Conservation (phyloP, 345 rosid genomes). For the Populus davidiana region DNA sequence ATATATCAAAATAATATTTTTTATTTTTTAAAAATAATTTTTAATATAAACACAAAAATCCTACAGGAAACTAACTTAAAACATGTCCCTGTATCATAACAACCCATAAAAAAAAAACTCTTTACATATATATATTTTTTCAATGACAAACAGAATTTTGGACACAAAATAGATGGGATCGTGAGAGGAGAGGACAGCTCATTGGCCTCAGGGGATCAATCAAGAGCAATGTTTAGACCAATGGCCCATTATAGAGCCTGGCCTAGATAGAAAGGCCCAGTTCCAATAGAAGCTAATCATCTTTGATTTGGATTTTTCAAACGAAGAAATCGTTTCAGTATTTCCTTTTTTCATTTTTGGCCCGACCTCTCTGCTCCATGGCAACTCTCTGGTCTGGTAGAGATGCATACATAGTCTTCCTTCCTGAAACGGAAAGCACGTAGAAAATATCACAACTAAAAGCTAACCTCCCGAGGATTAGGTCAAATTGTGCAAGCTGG, state of each 20-base stretch:
- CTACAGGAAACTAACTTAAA: too few relatives aligned
- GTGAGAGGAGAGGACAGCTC: not conserved
- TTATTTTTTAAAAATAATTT: too few relatives aligned
- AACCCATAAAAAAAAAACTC: too few relatives aligned
- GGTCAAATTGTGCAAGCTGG: not conserved
- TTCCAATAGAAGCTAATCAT: not conserved
- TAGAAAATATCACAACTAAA: not conserved
- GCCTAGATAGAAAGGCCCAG: not conserved
- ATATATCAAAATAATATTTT: too few relatives aligned
- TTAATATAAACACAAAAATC: too few relatives aligned
- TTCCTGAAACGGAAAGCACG: not conserved
- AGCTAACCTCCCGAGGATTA: not conserved
- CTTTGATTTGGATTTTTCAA: not conserved
- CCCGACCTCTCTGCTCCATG: not conserved
- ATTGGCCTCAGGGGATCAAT: too few relatives aligned
- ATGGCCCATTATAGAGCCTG: not conserved
- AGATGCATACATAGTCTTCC: not conserved
- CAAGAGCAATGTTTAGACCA: not conserved
- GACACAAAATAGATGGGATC: not conserved
- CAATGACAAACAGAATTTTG: too few relatives aligned
- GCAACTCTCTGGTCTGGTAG: not conserved
- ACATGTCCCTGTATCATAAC: too few relatives aligned
- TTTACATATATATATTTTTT: too few relatives aligned
- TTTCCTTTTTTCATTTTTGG: not conserved
- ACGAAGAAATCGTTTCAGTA: not conserved